Base-by-base conservation (phyloP, 139 green algal genomes). In the Spirogloea muscicola region DNA sequence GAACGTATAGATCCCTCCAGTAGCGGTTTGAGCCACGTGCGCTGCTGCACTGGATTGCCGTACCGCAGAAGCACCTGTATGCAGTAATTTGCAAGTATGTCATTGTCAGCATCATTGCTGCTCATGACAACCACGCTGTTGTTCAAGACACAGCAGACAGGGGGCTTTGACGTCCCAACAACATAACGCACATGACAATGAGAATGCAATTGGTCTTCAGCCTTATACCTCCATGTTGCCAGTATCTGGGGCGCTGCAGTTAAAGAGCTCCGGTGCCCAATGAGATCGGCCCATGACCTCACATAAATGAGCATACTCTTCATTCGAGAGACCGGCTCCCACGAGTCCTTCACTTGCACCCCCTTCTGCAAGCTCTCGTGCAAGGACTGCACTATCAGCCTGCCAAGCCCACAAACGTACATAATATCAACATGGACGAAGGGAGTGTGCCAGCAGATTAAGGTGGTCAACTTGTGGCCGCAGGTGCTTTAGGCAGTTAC, bases 201-300 rank as follows among this genome's bases (percentile, higher is more conserved):
- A n/a, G n/a, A n/a, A n/a, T n/a, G n/a, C n/a, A n/a, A n/a, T n/a
- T n/a, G n/a, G n/a, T n/a, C n/a, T n/a, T n/a, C n/a, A n/a, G n/a
- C n/a, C n/a, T n/a, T n/a, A n/a, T n/a, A 94, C 88, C 86, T 99
- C 95, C 95, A 99, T 99, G 87, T 99, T 99, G 49, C 93, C 93
- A 0, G 95, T 98, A 82, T 99, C 95, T 4, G 95, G 95, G 0
- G 95, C 95, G 4, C 78, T 90, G 88, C 94, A 98, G 89, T 99
- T 99, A 89, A 98, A 99, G 3, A 93, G 79, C 85, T 99, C 94
- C 0, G 91, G 87, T 0, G 89, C 91, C 86, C 87, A 96, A 42
- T 86, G 51, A 46, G 74, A 88, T n/a, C 36, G 48, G 16, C 90
- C 91, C 86, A 92, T 96, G 27, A 40, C 43, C 69, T 81, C 43